Percentiles rank a stretch among this genome's conserved stretches.
Evolutionary conservation across 2,329 filamentous ascomycete species (phyloP).

Genomic region (Xylariaceae sp.): DNA sequence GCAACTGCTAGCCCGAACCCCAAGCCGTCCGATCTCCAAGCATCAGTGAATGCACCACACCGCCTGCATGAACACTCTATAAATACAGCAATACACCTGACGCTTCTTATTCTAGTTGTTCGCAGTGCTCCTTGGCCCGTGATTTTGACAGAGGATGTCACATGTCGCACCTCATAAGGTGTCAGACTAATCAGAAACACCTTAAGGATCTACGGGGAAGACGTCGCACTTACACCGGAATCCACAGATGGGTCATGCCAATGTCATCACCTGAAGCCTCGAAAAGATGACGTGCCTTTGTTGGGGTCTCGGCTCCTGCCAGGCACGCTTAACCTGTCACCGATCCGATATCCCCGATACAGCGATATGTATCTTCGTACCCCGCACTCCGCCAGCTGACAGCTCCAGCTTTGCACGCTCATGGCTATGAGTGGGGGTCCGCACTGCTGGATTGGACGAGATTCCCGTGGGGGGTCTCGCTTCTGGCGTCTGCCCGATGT

Average conservation of each 20-base stretch:
- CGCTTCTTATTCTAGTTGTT: not conserved
- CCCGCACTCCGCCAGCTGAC: slow-evolving; percentile 5
- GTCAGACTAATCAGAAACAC: slow-evolving; percentile 2
- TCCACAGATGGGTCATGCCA: not conserved
- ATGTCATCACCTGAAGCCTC: slow-evolving; percentile 4
- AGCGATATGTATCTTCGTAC: not conserved
- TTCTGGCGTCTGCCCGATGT: not conserved
- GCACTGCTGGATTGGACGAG: not conserved
- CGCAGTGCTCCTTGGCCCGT: not conserved
- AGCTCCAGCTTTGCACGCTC: not conserved
- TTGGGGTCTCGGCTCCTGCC: not conserved
- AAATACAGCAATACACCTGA: not conserved
- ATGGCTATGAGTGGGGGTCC: not conserved
- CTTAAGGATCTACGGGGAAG: not conserved
- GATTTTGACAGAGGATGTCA: not conserved
- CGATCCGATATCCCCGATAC: not conserved
- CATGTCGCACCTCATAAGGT: not conserved
- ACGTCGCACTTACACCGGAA: not conserved
- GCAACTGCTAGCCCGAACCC: not conserved
- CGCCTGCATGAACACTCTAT: not conserved
- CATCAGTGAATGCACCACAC: not conserved
- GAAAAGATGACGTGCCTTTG: slow-evolving; percentile 5
- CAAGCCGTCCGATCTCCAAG: not conserved
- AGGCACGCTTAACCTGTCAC: not conserved
- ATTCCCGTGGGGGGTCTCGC: not conserved